These are phyloP conservation scores for Sugiyamaella novakii DNA, from an alignment of 1,139 yeast genomes.

Conservation along the genomic window DNA sequence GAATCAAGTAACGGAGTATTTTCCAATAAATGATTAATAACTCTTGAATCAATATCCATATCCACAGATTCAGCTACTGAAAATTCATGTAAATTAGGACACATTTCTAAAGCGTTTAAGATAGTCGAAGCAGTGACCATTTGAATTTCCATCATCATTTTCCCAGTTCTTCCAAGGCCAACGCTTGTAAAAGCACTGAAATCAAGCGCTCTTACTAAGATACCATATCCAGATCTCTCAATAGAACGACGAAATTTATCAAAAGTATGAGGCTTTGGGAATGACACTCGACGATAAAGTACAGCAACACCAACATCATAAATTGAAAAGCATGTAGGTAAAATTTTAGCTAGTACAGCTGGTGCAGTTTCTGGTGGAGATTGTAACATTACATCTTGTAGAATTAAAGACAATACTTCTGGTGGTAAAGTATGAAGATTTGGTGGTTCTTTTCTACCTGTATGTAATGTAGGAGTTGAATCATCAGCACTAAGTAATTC, in stretches of 20 bases:
- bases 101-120: constrained; percentile 56
- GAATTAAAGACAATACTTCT: constrained; percentile 39
- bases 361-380: constrained; percentile 26
- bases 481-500: constrained; percentile 1
- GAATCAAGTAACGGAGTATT: constrained; percentile 60
- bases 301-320: constrained; percentile 45
- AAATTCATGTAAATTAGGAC: constrained; percentile 74
- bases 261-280: constrained; percentile 81
- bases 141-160: constrained; percentile 89
- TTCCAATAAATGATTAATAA: constrained; percentile 61
- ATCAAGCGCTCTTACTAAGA: constrained; percentile 74
- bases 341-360: constrained; percentile 33
- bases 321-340: constrained; percentile 40
- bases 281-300: constrained; percentile 66
- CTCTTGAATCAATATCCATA: constrained; percentile 68
- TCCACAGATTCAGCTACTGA: constrained; percentile 85
- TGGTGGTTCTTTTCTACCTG: constrained; percentile 2
- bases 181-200: constrained; percentile 88
- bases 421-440: constrained; percentile 36
- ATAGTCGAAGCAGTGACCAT: constrained; percentile 83
- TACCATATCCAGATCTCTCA: constrained; percentile 56
- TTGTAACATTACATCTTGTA: constrained; percentile 36
- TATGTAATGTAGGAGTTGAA: background rate
- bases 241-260: constrained; percentile 68
- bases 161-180: constrained; percentile 85